phyloP scores from a whole-genome alignment of 1,284 basidiomycete genomes.

The Quambalaria eucalypti region DNA sequence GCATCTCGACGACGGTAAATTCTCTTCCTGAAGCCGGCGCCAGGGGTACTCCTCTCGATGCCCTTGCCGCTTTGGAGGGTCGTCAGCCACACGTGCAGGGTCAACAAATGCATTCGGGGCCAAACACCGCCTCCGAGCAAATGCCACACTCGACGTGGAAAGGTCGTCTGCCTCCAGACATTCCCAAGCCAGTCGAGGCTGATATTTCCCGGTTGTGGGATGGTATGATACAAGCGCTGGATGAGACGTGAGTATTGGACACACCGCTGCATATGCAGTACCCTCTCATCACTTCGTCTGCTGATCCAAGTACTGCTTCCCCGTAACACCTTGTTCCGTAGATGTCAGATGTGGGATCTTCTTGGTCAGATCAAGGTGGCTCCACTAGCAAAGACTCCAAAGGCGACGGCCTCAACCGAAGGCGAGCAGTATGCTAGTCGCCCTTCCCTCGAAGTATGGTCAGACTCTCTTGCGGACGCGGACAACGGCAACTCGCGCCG shows the following conservation, averaged over 20 bases:
- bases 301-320: not conserved
- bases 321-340: too few relatives aligned
- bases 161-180: conserved; percentile 12
- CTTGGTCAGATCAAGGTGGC: too few relatives aligned
- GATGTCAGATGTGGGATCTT: not conserved
- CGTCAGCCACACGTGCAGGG: not conserved
- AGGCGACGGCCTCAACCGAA: too few relatives aligned
- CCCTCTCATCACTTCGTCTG: not conserved
- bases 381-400: too few relatives aligned
- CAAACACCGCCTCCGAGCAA: too few relatives aligned
- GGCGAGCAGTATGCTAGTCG: too few relatives aligned
- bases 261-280: not conserved
- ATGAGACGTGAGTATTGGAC: conserved; percentile 1
- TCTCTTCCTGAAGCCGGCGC: not conserved
- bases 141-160: not conserved
- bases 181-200: conserved; percentile 23
- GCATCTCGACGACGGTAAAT: not conserved
- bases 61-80: not conserved
- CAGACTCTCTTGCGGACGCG: too few relatives aligned
- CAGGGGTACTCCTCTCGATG: not conserved
- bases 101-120: too few relatives aligned
- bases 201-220: conserved; percentile 16
- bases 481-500: too few relatives aligned
- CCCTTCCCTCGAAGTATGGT: too few relatives aligned
- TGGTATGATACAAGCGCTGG: conserved; percentile 10